A percentile compares a stretch with the other conserved stretches of the same genome.
These are phyloP conservation scores for Strobilomyces dryophilus DNA, from an alignment of 768 basidiomycete species.

Conservation along the genomic window DNA sequence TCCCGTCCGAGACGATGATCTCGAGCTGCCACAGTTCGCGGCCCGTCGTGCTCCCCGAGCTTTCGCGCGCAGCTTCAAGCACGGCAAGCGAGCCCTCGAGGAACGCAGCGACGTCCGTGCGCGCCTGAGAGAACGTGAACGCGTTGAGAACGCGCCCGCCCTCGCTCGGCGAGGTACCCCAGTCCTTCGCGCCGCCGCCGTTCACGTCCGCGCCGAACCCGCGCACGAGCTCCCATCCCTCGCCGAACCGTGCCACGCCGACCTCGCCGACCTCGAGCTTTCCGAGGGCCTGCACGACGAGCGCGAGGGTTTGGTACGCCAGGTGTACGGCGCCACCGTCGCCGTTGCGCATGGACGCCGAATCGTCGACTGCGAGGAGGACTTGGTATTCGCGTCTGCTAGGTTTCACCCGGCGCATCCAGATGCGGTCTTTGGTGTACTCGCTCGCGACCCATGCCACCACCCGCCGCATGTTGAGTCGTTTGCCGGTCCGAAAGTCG, in stretches of 20 bases:
- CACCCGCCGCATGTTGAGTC: slow-evolving; percentile 98
- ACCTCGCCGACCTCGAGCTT: slow-evolving; percentile 96
- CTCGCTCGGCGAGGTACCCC: slow-evolving; percentile 25
- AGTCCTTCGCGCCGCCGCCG: slow-evolving; percentile 66
- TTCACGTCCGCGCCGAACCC: slow-evolving; percentile 82
- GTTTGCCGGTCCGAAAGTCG: slow-evolving; percentile 96
- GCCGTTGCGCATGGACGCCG: slow-evolving; percentile 73
- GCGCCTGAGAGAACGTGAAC: slow-evolving; percentile 86
- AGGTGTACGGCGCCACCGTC: slow-evolving; percentile 57
- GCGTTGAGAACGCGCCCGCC: slow-evolving; percentile 58
- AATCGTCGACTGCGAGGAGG: slow-evolving; percentile 92
- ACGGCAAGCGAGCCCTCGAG: slow-evolving; percentile 74
- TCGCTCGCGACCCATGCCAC: slow-evolving; percentile 97
- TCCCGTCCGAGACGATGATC: slow-evolving; percentile 98
- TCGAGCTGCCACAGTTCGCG: slow-evolving; percentile 95
- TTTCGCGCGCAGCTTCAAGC: slow-evolving; percentile 74
- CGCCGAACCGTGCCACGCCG: slow-evolving; percentile 86
- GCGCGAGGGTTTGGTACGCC: slow-evolving; percentile 88
- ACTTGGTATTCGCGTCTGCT: slow-evolving; percentile 95
- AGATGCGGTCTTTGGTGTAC: slow-evolving; percentile 99
- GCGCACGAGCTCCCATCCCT: slow-evolving; percentile 83
- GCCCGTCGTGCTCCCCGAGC: slow-evolving; percentile 51
- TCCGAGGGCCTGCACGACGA: slow-evolving; percentile 86
- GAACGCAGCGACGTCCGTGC: slow-evolving; percentile 81
- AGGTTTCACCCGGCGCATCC: slow-evolving; percentile 92